A percentile compares a stretch with the other conserved stretches of the same genome.
These are phyloP conservation scores for Hemileccinum impolitum DNA, from an alignment of 768 basidiomycete genomes.

Conservation along the genomic window DNA sequence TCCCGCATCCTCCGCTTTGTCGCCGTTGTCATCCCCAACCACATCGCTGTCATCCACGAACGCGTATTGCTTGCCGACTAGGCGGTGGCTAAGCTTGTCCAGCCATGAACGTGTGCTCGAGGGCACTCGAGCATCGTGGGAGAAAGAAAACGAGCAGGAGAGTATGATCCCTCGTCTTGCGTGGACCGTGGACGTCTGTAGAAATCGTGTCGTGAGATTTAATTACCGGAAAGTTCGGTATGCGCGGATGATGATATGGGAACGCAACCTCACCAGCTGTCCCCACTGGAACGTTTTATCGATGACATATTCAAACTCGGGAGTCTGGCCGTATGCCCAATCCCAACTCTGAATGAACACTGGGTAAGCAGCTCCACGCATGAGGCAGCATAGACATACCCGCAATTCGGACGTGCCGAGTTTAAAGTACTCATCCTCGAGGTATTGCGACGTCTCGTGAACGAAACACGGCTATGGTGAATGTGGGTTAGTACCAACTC, in stretches of 20 bases:
- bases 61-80: conserved; percentile 39
- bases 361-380: not conserved
- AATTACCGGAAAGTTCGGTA: not conserved
- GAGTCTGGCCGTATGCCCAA: conserved; percentile 91
- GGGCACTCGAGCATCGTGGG: conserved; percentile 15
- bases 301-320: conserved; percentile 77
- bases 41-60: conserved; percentile 30
- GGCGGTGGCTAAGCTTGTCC: conserved; percentile 19
- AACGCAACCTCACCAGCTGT: conserved; percentile 36
- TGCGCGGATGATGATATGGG: not conserved
- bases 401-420: conserved; percentile 71
- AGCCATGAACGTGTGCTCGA: conserved; percentile 10
- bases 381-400: conserved; percentile 37
- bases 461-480: conserved; percentile 39
- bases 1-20: conserved; percentile 1
- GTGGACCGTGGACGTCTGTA: conserved; percentile 45
- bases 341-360: conserved; percentile 71
- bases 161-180: conserved; percentile 68
- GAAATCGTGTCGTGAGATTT: not conserved
- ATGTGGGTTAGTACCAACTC: not conserved
- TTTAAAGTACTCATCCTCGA: conserved; percentile 55
- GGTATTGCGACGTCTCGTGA: conserved; percentile 44
- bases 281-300: conserved; percentile 50
- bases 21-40: not conserved
- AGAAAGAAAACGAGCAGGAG: conserved; percentile 38